Evolutionary conservation across 2,329 filamentous ascomycete genomes (phyloP).

Genomic region (Xylariaceae sp.): DNA sequence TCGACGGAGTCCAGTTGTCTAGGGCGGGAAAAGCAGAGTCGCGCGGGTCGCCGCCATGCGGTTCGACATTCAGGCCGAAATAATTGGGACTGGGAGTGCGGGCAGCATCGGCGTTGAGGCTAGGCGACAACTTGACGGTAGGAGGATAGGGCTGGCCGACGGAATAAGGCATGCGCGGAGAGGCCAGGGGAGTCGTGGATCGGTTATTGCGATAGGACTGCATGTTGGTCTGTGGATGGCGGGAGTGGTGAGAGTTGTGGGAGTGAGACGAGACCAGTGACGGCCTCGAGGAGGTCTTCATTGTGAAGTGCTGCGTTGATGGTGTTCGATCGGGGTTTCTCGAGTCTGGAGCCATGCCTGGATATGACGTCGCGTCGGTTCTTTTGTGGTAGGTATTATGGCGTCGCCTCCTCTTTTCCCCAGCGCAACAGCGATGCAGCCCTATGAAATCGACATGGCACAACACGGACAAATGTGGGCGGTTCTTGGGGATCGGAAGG

Average conservation of each 20-base stretch:
- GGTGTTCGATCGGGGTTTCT: constrained; percentile 20
- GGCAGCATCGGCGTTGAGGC: constrained; percentile 22
- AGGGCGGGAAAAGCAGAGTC: constrained; percentile 57
- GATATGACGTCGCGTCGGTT: constrained; percentile 18
- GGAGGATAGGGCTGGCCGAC: constrained; percentile 49
- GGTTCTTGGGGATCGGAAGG: too few relatives aligned
- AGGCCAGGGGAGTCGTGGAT: constrained; percentile 43
- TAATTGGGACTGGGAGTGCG: constrained; percentile 71
- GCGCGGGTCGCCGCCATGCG: constrained; percentile 48
- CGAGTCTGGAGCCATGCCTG: constrained; percentile 20
- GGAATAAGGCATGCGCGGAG: constrained; percentile 44
- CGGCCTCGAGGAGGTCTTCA: constrained; percentile 26
- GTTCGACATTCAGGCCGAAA: constrained; percentile 67
- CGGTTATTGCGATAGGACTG: constrained; percentile 33
- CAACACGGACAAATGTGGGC: too few relatives aligned
- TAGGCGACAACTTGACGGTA: constrained; percentile 31
- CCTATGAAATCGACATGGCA: constrained; percentile 15
- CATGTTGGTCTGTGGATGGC: constrained; percentile 32
- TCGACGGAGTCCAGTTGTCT: constrained; percentile 68
- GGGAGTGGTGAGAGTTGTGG: constrained; percentile 16
- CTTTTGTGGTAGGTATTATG: constrained; percentile 1
- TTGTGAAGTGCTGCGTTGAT: constrained; percentile 24
- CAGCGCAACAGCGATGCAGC: background rate
- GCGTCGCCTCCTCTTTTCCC: constrained; percentile 4
- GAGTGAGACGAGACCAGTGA: constrained; percentile 21